A percentile compares a stretch with the other conserved stretches of the same genome.
Conservation (phyloP, 1,139 yeast species). For the Zygoascus meyerae region DNA sequence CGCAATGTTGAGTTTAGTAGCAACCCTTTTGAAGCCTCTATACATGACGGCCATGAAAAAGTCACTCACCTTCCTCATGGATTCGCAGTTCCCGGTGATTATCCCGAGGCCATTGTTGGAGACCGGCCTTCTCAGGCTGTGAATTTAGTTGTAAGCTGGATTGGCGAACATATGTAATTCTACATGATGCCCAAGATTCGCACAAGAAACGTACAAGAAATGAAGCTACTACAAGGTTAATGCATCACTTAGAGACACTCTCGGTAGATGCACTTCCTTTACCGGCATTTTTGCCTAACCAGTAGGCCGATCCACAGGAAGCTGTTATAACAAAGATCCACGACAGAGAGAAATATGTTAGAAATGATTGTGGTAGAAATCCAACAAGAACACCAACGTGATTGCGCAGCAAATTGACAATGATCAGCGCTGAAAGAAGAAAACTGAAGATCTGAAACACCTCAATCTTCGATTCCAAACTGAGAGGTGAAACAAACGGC, state of each 20-base stretch:
- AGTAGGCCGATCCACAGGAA: too few relatives aligned
- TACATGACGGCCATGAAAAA: constrained; percentile 14
- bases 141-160: constrained; percentile 24
- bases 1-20: constrained; percentile 24
- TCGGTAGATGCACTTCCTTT: too few relatives aligned
- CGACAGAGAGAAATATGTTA: too few relatives aligned
- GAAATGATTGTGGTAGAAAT: neutral
- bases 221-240: too few relatives aligned
- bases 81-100: constrained; percentile 39
- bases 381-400: neutral
- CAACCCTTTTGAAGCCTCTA: constrained; percentile 18
- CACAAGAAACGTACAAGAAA: too few relatives aligned
- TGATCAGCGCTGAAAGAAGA: constrained; percentile 25
- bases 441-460: constrained; percentile 32
- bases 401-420: constrained; percentile 5
- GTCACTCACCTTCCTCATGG: constrained; percentile 36
- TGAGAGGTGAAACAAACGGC: constrained; percentile 21
- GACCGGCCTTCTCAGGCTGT: constrained; percentile 30
- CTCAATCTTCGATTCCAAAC: constrained; percentile 25
- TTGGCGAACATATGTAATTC: constrained; percentile 20
- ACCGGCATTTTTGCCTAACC: too few relatives aligned
- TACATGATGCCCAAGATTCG: neutral
- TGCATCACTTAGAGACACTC: too few relatives aligned
- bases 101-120: constrained; percentile 29
- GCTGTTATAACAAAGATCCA: too few relatives aligned